A percentile compares a stretch with the other conserved stretches of the same genome.
Conservation (phyloP, 768 basidiomycete genomes). For the Cantharellus anzutake region DNA sequence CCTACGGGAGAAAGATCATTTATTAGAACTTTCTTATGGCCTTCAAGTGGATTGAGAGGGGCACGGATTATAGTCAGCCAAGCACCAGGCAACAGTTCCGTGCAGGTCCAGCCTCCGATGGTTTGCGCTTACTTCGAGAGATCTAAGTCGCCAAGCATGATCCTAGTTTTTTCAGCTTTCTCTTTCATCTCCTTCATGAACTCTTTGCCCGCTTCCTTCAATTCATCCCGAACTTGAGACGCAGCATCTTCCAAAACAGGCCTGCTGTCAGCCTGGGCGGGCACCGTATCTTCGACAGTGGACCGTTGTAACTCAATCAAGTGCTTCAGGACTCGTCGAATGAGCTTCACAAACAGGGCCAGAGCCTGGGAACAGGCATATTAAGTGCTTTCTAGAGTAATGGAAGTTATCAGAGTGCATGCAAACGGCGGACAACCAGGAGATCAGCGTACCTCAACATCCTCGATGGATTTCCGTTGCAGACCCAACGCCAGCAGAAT, state of each 20-base stretch:
- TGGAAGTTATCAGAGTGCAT: background rate
- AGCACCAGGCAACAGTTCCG: background rate
- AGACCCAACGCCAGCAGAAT: constrained; percentile 79
- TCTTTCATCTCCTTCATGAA: constrained; percentile 58
- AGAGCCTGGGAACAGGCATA: constrained; percentile 74
- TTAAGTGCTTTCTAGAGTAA: constrained; percentile 47
- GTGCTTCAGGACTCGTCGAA: constrained; percentile 64
- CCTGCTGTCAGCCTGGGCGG: constrained; percentile 15
- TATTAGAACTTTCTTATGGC: background rate
- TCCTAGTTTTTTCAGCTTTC: constrained; percentile 26
- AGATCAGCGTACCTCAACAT: constrained; percentile 45
- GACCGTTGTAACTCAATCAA: constrained; percentile 64
- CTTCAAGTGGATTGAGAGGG: background rate
- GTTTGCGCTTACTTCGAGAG: constrained; percentile 51
- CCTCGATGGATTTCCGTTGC: constrained; percentile 79
- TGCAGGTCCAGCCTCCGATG: background rate
- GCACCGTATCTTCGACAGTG: constrained; percentile 36
- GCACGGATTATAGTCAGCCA: background rate
- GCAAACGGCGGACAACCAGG: background rate
- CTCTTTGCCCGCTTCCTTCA: background rate
- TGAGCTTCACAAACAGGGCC: constrained; percentile 78
- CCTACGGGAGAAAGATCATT: constrained; percentile 11
- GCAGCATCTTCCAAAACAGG: constrained; percentile 1
- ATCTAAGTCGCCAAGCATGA: constrained; percentile 72
- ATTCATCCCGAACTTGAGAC: background rate